These are phyloP conservation scores for Stephanodiscus triporus DNA, from an alignment of 108 stramenopile genomes.

Conservation along the genomic window DNA sequence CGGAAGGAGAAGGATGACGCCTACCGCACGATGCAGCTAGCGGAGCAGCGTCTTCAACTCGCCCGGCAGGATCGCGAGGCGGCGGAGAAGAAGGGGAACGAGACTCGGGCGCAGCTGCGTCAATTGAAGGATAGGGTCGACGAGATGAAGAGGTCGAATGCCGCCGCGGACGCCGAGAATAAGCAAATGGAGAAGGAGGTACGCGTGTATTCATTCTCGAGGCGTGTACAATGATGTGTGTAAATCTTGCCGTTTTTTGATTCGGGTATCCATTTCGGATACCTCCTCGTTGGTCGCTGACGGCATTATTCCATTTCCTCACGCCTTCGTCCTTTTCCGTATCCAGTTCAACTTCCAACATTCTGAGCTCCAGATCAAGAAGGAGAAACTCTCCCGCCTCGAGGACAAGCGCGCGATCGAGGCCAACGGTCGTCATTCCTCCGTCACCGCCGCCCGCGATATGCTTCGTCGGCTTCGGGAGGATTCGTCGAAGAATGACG, in stretches of 20 bases:
- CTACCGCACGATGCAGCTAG: constrained; percentile 35
- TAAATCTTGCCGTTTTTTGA: not conserved
- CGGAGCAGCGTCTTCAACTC: constrained; percentile 40
- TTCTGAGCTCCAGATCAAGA: constrained; percentile 39
- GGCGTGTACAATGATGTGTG: no score
- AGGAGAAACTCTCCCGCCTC: constrained; percentile 44
- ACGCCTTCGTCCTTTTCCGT: constrained; percentile 1
- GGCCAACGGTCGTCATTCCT: constrained; percentile 18
- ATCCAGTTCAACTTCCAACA: constrained; percentile 52
- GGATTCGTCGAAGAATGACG: constrained; percentile 7
- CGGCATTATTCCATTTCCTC: not conserved
- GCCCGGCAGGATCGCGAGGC: constrained; percentile 35
- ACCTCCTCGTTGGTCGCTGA: not conserved
- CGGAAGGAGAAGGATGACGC: constrained; percentile 45
- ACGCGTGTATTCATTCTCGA: not conserved
- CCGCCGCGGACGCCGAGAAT: constrained; percentile 20
- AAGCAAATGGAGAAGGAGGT: constrained; percentile 32
- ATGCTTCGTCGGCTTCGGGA: constrained; percentile 37
- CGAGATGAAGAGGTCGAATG: constrained; percentile 14
- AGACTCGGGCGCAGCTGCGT: constrained; percentile 22
- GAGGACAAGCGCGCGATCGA: constrained; percentile 31
- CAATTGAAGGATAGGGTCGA: constrained; percentile 18
- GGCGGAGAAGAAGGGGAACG: constrained; percentile 21
- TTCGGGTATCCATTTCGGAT: not conserved
- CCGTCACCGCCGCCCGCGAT: constrained; percentile 31